Evolutionary conservation across 2,329 filamentous ascomycete genomes (phyloP).

Genomic region (Colletotrichum euphorbiae): DNA sequence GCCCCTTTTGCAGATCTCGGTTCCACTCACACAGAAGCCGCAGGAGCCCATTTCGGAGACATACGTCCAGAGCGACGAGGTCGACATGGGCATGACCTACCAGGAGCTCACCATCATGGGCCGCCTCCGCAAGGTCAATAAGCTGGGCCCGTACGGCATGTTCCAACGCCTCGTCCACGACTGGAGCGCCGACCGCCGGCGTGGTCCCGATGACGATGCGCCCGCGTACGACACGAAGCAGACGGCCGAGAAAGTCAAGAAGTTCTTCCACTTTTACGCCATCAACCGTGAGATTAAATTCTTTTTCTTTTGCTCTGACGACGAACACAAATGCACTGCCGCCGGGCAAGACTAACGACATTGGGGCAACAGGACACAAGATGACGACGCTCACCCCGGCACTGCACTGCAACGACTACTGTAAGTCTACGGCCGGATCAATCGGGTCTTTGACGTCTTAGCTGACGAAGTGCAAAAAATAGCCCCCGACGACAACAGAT

Average conservation of each 20-base stretch:
- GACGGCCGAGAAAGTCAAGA: constrained; percentile 55
- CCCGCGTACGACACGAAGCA: constrained; percentile 51
- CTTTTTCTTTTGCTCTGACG: too few species aligned
- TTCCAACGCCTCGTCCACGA: constrained; percentile 59
- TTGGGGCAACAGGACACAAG: constrained; percentile 34
- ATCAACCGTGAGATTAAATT: constrained; percentile 65
- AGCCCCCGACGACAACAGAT: constrained; percentile 46
- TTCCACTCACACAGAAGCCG: neutral
- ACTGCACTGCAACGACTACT: constrained; percentile 40
- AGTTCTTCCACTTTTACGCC: constrained; percentile 66
- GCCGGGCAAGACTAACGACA: neutral
- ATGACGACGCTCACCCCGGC: constrained; percentile 39
- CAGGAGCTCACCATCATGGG: constrained; percentile 54
- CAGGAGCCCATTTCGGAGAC: constrained; percentile 71
- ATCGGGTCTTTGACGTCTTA: neutral
- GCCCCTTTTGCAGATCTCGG: neutral
- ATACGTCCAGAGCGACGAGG: constrained; percentile 65
- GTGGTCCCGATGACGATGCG: constrained; percentile 44
- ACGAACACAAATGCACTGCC: too few species aligned
- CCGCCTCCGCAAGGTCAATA: constrained; percentile 57
- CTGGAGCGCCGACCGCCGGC: constrained; percentile 53
- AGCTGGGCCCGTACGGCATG: constrained; percentile 61
- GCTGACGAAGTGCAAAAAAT: constrained; percentile 1
- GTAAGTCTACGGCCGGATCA: constrained; percentile 2
- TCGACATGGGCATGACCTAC: constrained; percentile 66